Percentiles rank a stretch among this genome's conserved stretches.
phyloP scores from a whole-genome alignment of 768 basidiomycete genomes.

The Piloderma croceum region DNA sequence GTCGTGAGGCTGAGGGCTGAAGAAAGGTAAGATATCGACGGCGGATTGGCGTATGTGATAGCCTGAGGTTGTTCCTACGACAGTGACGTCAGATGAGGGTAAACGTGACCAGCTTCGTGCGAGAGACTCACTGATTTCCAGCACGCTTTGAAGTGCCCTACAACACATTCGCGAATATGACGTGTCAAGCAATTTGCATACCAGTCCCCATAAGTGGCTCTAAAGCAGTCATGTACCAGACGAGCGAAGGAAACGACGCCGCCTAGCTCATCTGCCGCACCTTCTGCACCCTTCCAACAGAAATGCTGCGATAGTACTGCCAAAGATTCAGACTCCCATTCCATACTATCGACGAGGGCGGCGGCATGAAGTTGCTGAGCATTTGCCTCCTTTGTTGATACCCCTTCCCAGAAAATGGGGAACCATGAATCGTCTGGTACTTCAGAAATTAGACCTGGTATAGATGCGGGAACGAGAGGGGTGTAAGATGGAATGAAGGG shows the following conservation, averaged over 20 bases:
- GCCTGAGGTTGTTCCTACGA: conserved; percentile 13
- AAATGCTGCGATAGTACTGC: conserved; percentile 25
- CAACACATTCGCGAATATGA: conserved; percentile 19
- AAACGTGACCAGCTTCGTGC: neutral
- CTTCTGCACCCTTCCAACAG: conserved; percentile 17
- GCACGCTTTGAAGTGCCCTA: conserved; percentile 18
- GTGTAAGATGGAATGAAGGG: neutral
- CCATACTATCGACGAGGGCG: neutral
- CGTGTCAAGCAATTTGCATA: conserved; percentile 19
- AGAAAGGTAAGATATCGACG: conserved; percentile 14
- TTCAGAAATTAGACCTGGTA: neutral
- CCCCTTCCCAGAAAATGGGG: neutral
- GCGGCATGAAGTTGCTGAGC: neutral
- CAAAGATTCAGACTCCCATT: conserved; percentile 17
- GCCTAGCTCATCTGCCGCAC: conserved; percentile 5
- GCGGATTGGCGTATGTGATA: conserved; percentile 11
- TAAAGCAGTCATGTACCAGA: conserved; percentile 17
- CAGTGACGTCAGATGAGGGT: conserved; percentile 4
- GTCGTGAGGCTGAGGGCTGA: conserved; percentile 17
- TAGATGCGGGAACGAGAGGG: neutral
- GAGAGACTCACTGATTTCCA: conserved; percentile 22
- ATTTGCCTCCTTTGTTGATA: neutral
- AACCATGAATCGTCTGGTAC: neutral
- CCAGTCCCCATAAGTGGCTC: conserved; percentile 13
- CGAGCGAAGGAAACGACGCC: conserved; percentile 20